phyloP scores from a whole-genome alignment of 164 flowering plant genomes.

The Houttuynia cordata region DNA sequence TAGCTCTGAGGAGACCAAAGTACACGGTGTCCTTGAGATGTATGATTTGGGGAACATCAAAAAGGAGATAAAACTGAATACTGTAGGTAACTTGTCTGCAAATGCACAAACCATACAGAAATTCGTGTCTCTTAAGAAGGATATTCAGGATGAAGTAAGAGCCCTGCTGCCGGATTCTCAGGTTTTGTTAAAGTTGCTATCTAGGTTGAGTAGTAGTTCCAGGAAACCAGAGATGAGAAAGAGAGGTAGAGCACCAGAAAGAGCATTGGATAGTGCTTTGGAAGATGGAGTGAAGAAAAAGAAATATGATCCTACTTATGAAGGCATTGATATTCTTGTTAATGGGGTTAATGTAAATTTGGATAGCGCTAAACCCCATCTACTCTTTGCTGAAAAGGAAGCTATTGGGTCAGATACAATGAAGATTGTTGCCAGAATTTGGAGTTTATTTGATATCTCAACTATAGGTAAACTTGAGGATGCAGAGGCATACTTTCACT shows the following conservation, averaged over 20 bases:
- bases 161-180: conserved; percentile 72
- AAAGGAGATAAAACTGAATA: neutral
- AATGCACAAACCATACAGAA: conserved; percentile 11
- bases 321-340: conserved; percentile 56
- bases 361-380: conserved; percentile 11
- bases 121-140: conserved; percentile 45
- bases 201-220: conserved; percentile 23
- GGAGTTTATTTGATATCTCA: conserved; percentile 35
- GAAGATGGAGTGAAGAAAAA: conserved; percentile 27
- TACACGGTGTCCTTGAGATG: conserved; percentile 1
- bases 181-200: conserved; percentile 57
- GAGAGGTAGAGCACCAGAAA: conserved; percentile 33
- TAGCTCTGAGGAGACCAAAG: neutral
- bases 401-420: conserved; percentile 22
- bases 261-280: conserved; percentile 5
- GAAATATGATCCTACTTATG: conserved; percentile 21
- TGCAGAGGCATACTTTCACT: conserved; percentile 39
- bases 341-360: conserved; percentile 33
- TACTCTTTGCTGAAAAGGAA: conserved; percentile 12
- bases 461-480: conserved; percentile 21
- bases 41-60: conserved; percentile 1
- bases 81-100: conserved; percentile 7
- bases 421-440: conserved; percentile 29
- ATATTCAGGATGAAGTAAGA: conserved; percentile 51
- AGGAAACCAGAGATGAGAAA: conserved; percentile 22